Evolutionary conservation across 2,329 filamentous ascomycete species (phyloP).

Genomic region (Sarocladium kiliense): DNA sequence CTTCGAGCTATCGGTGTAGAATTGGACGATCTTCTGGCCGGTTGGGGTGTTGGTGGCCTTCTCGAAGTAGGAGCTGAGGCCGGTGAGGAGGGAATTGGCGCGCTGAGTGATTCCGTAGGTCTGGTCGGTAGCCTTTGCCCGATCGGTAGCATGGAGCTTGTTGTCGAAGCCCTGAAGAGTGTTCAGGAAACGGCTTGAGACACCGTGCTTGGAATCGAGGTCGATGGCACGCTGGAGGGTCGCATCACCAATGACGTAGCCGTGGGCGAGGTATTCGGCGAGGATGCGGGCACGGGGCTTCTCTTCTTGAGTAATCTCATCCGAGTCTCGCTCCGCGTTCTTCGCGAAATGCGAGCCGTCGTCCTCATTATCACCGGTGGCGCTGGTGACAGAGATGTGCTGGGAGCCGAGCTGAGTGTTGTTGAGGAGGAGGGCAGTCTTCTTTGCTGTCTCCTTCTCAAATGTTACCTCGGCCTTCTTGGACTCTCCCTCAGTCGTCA

Average conservation of each 20-base stretch:
- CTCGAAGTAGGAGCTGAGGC: slow-evolving; percentile 86
- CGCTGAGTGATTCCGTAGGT: slow-evolving; percentile 77
- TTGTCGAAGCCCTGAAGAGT: slow-evolving; percentile 73
- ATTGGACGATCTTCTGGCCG: slow-evolving; percentile 79
- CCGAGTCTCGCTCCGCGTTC: slow-evolving; percentile 51
- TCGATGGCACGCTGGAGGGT: slow-evolving; percentile 80
- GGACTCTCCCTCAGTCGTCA: slow-evolving; percentile 62
- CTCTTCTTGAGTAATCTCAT: slow-evolving; percentile 87
- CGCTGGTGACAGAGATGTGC: slow-evolving; percentile 70
- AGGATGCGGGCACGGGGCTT: slow-evolving; percentile 92
- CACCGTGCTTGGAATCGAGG: slow-evolving; percentile 84
- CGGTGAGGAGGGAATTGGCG: slow-evolving; percentile 58
- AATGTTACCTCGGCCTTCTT: slow-evolving; percentile 92
- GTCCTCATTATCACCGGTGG: slow-evolving; percentile 60
- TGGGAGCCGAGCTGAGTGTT: slow-evolving; percentile 90
- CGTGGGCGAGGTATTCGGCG: slow-evolving; percentile 94
- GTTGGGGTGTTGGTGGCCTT: slow-evolving; percentile 84
- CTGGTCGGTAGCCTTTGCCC: slow-evolving; percentile 76
- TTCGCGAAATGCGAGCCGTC: slow-evolving; percentile 51
- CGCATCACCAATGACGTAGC: slow-evolving; percentile 72
- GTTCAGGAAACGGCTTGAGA: slow-evolving; percentile 72
- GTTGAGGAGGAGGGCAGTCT: slow-evolving; percentile 93
- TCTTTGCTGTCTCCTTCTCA: slow-evolving; percentile 93
- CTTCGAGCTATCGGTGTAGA: slow-evolving; percentile 80
- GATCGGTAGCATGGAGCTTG: slow-evolving; percentile 84